Evolutionary conservation across 768 basidiomycete genomes (phyloP).

Genomic region (Mycena capillaripes): DNA sequence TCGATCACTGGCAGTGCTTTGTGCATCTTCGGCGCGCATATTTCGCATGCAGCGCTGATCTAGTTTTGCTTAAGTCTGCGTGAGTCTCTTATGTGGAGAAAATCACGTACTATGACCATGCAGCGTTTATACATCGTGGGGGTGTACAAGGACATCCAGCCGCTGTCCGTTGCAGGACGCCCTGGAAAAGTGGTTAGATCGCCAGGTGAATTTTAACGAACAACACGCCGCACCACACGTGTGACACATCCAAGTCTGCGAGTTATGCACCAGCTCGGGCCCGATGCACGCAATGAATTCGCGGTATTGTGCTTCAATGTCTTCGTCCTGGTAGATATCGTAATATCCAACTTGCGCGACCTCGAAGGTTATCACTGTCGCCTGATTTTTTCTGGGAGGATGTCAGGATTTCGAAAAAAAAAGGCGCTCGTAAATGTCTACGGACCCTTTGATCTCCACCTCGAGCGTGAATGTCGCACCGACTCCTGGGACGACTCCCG

Average conservation of each 20-base stretch:
- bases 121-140: not conserved
- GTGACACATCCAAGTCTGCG: not conserved
- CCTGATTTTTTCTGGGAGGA: too few relatives aligned
- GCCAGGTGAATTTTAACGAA: not conserved
- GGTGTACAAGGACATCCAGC: not conserved
- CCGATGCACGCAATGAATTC: conserved; percentile 4
- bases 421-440: too few relatives aligned
- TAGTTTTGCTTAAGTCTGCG: not conserved
- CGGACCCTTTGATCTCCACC: too few relatives aligned
- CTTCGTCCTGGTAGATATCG: not conserved
- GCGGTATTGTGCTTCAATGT: conserved; percentile 4
- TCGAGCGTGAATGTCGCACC: too few relatives aligned
- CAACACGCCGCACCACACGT: not conserved
- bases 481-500: too few relatives aligned
- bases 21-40: not conserved
- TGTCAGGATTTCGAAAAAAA: too few relatives aligned
- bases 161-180: conserved; percentile 1
- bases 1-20: not conserved
- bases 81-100: not conserved
- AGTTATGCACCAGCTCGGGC: conserved; percentile 10
- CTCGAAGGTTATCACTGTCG: not conserved
- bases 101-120: not conserved
- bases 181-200: too few relatives aligned
- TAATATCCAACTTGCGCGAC: conserved; percentile 8
- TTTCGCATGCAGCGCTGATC: conserved; percentile 6